Conservation (phyloP, 345 rosid species). For the Gossypium rotundifolium region DNA sequence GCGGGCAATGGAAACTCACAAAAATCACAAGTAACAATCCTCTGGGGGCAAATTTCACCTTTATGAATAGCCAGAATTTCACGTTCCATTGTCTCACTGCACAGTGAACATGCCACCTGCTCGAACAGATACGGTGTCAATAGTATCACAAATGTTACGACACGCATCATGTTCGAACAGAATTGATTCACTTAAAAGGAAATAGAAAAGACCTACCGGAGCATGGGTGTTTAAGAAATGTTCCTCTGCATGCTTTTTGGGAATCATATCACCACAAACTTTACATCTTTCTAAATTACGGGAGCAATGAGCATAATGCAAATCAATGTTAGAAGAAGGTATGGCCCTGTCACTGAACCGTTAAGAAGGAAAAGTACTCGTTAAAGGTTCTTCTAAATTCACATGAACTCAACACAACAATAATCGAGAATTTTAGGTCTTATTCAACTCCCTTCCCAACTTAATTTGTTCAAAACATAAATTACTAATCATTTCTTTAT, state of each 20-base stretch:
- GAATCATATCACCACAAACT: conserved; percentile 91
- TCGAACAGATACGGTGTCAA: conserved; percentile 18
- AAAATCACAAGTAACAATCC: conserved; percentile 90
- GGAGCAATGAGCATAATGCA: conserved; percentile 88
- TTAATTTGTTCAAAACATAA: not conserved
- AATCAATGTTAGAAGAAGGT: conserved; percentile 72
- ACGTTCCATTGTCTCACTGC: conserved; percentile 88
- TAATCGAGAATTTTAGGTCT: not conserved
- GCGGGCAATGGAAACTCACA: conserved; percentile 96
- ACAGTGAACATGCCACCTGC: conserved; percentile 85
- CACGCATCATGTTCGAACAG: not conserved
- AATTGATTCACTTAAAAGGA: not conserved
- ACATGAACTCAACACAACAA: not conserved
- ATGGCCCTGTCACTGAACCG: conserved; percentile 73
- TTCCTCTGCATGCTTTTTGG: conserved; percentile 78
- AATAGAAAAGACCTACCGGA: conserved; percentile 49
- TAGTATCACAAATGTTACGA: not conserved
- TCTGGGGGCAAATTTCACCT: conserved; percentile 85
- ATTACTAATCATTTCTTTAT: not conserved
- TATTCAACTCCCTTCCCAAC: not conserved
- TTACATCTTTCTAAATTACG: conserved; percentile 91
- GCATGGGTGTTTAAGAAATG: conserved; percentile 87
- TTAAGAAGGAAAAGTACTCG: conserved; percentile 3
- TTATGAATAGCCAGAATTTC: conserved; percentile 65
- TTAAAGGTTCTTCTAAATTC: not conserved